A percentile compares a stretch with the other conserved stretches of the same genome.
Evolutionary conservation across 23 red algal genomes (phyloP).

Genomic region (Pyropia yezoensis): DNA sequence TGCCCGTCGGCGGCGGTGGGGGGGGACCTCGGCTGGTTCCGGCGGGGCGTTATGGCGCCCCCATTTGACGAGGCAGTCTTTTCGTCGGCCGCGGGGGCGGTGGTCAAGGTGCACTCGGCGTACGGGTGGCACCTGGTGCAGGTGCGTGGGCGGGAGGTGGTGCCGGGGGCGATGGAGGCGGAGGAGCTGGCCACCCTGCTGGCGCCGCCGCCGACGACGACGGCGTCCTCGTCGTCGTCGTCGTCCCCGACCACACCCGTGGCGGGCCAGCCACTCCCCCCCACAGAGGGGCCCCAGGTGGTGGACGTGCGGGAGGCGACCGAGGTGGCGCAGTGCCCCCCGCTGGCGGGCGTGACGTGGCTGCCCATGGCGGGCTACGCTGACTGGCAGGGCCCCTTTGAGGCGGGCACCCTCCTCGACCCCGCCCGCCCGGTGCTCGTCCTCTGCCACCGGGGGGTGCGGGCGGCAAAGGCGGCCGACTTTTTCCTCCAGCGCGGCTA

Average conservation of each 20-base stretch:
- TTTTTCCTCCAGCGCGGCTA: slow-evolving; percentile 88
- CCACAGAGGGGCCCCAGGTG: slow-evolving; percentile 3
- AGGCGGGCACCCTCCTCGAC: slow-evolving; percentile 58
- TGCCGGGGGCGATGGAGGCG: slow-evolving; percentile 54
- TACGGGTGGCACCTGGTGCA: slow-evolving; percentile 96
- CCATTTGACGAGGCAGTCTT: slow-evolving; percentile 78
- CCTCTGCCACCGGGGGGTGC: slow-evolving; percentile 93
- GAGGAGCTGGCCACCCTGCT: slow-evolving; percentile 61
- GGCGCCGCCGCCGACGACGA: slow-evolving; percentile 2
- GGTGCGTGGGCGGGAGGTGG: slow-evolving; percentile 63
- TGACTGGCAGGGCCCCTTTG: slow-evolving; percentile 48
- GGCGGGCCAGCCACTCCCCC: too few relatives aligned
- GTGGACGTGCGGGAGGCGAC: slow-evolving; percentile 68
- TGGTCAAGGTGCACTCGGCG: slow-evolving; percentile 68
- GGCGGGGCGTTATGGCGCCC: slow-evolving; percentile 78
- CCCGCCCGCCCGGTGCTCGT: slow-evolving; percentile 66
- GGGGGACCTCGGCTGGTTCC: slow-evolving; percentile 97
- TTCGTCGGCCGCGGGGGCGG: slow-evolving; percentile 20
- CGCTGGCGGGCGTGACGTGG: slow-evolving; percentile 43
- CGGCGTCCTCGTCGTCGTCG: slow-evolving; percentile 1
- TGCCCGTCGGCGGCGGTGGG: slow-evolving; percentile 54
- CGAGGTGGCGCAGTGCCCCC: slow-evolving; percentile 41
- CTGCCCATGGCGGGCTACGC: slow-evolving; percentile 66
- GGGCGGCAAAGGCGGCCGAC: slow-evolving; percentile 72
- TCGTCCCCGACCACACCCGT: too few relatives aligned